Evolutionary conservation across 2,329 filamentous ascomycete genomes (phyloP), one percentile per base, ranked within the genome.

Genomic region (Didymella lethalis): DNA sequence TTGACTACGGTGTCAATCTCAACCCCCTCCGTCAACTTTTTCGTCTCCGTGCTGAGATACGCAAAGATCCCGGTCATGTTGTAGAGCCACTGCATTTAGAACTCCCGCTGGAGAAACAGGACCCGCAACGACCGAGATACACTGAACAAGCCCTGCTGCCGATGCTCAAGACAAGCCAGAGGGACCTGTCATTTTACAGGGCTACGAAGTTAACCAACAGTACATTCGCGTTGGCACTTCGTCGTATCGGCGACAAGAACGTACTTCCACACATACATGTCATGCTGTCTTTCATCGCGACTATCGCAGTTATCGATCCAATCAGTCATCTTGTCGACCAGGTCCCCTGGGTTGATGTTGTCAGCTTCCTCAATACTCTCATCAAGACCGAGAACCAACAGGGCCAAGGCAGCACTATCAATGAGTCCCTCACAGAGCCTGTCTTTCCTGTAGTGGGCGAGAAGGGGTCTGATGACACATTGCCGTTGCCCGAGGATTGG

Each of bases 401-500:
- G n/a, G 51, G n/a, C 23, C 58, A 61, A 11, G 16, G 53, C 0
- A 62, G 77, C 76, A 47, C 61, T 38, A 63, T 74, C 78, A 31
- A 77, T 69, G 29, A 72, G 69, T 44, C 71, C 6, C 47, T 75
- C 8, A 45, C 65, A 14, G 1, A 68, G n/a, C 43, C 64, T 12
- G 40, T 75, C 0, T 87, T 90, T 56, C 84, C 85, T 0, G 77
- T 78, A 4, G 62, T 67, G 23, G 55, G 58, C 6, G 28, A 43
- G 7, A 78, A 80, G 29, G 75, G 76, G 1, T 18, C 34, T 8
- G 16, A 40, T 10, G 71, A 80, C 0, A 80, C 80, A 1, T 79
- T 82, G 0, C 88, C 89, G 0, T 72, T 92, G 0, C 88, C 88
- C 0, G 90, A 92, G 48, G 90, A 93, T 60, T 91, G 86, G 63